Percentiles rank a stretch among this genome's conserved stretches.
Evolutionary conservation across 768 basidiomycete species (phyloP).

Genomic region (Steccherinum ochraceum): DNA sequence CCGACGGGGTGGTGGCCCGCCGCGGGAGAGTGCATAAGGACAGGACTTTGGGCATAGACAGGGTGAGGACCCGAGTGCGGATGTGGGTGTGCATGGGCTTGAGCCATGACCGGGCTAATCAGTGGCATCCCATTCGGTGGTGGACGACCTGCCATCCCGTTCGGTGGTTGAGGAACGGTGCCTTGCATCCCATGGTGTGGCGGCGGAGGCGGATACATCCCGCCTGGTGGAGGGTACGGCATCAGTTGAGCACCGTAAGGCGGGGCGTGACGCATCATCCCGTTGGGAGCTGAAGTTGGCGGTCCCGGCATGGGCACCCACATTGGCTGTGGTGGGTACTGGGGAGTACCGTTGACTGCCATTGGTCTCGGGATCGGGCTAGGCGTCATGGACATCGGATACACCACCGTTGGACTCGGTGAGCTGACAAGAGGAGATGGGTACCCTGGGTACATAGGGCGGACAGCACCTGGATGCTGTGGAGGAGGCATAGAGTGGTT

Average conservation of each 20-base stretch:
- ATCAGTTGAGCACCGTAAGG: conserved; percentile 64
- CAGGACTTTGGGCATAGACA: conserved; percentile 67
- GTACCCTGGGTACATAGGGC: conserved; percentile 54
- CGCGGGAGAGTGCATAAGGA: conserved; percentile 46
- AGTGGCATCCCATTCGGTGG: conserved; percentile 36
- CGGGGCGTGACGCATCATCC: conserved; percentile 49
- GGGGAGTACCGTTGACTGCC: conserved; percentile 54
- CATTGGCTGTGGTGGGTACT: conserved; percentile 53
- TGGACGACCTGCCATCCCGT: conserved; percentile 7
- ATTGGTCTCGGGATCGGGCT: conserved; percentile 62
- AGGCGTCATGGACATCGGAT: conserved; percentile 49
- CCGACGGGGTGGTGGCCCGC: conserved; percentile 29
- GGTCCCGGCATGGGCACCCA: conserved; percentile 56
- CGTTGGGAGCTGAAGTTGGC: conserved; percentile 36
- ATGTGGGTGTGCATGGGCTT: conserved; percentile 34
- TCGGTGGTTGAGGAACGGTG: conserved; percentile 10
- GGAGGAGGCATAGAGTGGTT: conserved; percentile 13
- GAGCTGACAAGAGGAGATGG: conserved; percentile 68
- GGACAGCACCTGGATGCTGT: conserved; percentile 21
- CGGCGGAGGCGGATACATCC: conserved; percentile 41
- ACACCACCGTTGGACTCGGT: conserved; percentile 61
- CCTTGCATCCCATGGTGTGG: conserved; percentile 38
- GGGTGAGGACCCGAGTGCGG: conserved; percentile 22
- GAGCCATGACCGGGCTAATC: conserved; percentile 70
- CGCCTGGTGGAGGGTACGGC: conserved; percentile 49